Conservation (phyloP, 2,329 filamentous ascomycete genomes). For the Phoma herbarum region DNA sequence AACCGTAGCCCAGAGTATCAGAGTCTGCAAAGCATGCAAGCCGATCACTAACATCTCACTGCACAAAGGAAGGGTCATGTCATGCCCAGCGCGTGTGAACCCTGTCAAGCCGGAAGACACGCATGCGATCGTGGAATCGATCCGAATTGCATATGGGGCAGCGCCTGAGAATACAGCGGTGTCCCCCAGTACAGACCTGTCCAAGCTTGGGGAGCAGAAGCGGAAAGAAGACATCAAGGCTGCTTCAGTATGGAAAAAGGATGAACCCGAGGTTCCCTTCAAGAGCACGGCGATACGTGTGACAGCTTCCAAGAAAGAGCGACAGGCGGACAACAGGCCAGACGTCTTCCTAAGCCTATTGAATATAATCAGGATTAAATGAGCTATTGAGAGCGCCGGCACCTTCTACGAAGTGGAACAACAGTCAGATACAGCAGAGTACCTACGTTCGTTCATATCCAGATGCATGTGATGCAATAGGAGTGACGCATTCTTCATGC, state of each 20-base stretch:
- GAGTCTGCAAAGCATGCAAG: too few relatives aligned
- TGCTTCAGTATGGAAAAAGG: background rate
- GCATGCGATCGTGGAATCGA: too few relatives aligned
- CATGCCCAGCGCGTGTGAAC: too few relatives aligned
- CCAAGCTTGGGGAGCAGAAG: background rate
- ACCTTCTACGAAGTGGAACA: background rate
- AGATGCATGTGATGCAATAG: background rate
- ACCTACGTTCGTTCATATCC: background rate
- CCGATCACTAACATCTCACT: too few relatives aligned
- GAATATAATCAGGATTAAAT: slow-evolving; percentile 1
- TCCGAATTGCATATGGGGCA: too few relatives aligned
- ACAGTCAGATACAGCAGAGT: background rate
- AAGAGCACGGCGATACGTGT: background rate
- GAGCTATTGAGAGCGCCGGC: background rate
- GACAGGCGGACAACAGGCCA: background rate
- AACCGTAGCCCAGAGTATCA: too few relatives aligned
- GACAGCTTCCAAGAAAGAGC: background rate
- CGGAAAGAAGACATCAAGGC: too few relatives aligned
- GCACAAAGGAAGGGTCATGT: too few relatives aligned
- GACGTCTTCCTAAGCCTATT: slow-evolving; percentile 6
- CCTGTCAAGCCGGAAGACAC: too few relatives aligned
- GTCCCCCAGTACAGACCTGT: too few relatives aligned
- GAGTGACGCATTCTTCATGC: too few relatives aligned
- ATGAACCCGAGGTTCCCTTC: too few relatives aligned
- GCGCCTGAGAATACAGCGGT: background rate